These are phyloP conservation scores for Mucor sp. DNA, from an alignment of 371 early-diverging fungal genomes.

Conservation along the genomic window DNA sequence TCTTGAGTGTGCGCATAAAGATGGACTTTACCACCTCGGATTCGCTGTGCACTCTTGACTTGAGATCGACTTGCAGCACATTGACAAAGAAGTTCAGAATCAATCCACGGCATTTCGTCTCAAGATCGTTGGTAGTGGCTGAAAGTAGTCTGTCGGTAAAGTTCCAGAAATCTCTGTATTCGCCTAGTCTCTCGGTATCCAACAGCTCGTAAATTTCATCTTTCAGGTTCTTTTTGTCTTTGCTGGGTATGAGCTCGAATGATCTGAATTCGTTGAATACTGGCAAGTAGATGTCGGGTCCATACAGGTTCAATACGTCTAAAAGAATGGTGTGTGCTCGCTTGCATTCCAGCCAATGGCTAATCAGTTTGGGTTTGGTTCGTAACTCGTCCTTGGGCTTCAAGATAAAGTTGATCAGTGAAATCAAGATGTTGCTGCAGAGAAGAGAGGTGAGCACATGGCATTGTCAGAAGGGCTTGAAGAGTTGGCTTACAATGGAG, in stretches of 20 bases:
- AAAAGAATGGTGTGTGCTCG: constrained; percentile 17
- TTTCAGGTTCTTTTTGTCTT: not conserved
- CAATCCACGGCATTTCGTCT: constrained; percentile 13
- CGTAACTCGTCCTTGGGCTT: constrained; percentile 6
- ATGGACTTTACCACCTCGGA: constrained; percentile 6
- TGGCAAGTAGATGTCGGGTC: constrained; percentile 14
- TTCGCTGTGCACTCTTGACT: constrained; percentile 8
- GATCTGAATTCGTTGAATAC: constrained; percentile 21
- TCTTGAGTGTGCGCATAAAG: constrained; percentile 12
- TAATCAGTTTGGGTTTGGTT: not conserved
- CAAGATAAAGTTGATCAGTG: constrained; percentile 19
- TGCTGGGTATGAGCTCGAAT: not conserved
- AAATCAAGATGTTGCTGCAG: constrained; percentile 12
- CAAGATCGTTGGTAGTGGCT: not conserved
- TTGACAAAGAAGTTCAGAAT: constrained; percentile 22
- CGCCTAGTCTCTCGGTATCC: constrained; percentile 5
- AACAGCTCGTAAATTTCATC: constrained; percentile 17
- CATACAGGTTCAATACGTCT: constrained; percentile 20
- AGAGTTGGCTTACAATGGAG: constrained; percentile 17
- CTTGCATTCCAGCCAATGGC: constrained; percentile 19
- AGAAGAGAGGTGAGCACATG: not conserved
- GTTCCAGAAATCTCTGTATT: constrained; percentile 23
- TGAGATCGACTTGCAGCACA: constrained; percentile 20
- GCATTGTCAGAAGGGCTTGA: no score
- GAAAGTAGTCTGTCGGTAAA: constrained; percentile 5